A percentile compares a stretch with the other conserved stretches of the same genome.
Conservation (phyloP, 164 flowering plant species). For the Vitis rupestris region DNA sequence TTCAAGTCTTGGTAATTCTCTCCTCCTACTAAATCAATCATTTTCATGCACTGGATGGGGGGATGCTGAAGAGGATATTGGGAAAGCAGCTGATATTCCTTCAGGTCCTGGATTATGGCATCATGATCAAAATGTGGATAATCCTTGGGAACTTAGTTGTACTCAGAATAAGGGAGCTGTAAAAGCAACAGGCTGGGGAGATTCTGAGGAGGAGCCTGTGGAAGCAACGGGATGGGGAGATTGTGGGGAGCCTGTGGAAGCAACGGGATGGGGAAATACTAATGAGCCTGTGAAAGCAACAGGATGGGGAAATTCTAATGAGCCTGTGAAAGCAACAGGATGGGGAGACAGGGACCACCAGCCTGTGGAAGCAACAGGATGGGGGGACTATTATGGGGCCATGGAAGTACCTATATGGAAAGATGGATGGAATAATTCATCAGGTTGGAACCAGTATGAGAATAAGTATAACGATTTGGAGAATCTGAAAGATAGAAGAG, state of each 20-base stretch:
- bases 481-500: not conserved
- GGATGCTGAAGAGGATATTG: slow-evolving; percentile 27
- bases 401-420: slow-evolving; percentile 1
- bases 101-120: not conserved
- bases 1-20: slow-evolving; percentile 17
- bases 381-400: not conserved
- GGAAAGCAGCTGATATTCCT: not conserved
- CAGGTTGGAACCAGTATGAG: slow-evolving; percentile 13
- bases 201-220: not conserved
- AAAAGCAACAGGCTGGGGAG: slow-evolving; percentile 8
- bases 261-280: too few species aligned
- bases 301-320: slow-evolving; percentile 7
- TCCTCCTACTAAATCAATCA: slow-evolving; percentile 19
- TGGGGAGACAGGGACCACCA: slow-evolving; percentile 1
- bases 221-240: slow-evolving; percentile 10
- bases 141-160: slow-evolving; percentile 10
- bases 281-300: not conserved
- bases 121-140: not conserved
- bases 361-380: not conserved
- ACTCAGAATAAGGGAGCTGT: not conserved
- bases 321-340: slow-evolving; percentile 1
- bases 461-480: slow-evolving; percentile 1
- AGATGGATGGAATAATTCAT: slow-evolving; percentile 7
- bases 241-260: not conserved
- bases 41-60: slow-evolving; percentile 40